Evolutionary conservation across 1,284 basidiomycete genomes (phyloP).

Genomic region (Cryptococcus neoformans): DNA sequence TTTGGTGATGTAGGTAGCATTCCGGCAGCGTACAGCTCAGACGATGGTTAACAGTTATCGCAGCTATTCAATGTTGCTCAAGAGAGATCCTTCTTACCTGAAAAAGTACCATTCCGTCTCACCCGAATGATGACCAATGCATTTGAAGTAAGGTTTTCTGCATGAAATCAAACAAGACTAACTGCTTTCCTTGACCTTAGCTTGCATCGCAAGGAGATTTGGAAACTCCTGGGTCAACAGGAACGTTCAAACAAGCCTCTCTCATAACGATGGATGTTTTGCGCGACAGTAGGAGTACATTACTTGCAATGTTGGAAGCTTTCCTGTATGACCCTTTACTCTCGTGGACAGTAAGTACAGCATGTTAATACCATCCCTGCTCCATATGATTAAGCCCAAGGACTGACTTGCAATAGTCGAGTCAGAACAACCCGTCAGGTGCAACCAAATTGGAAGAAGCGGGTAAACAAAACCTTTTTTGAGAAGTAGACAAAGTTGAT

Average conservation of each 20-base stretch:
- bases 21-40: too few relatives aligned
- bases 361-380: neutral
- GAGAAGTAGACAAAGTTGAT: too few relatives aligned
- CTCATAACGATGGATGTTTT: slow-evolving; percentile 37
- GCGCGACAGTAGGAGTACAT: slow-evolving; percentile 29
- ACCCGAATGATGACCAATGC: slow-evolving; percentile 47
- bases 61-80: slow-evolving; percentile 37
- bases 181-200: slow-evolving; percentile 5
- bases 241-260: slow-evolving; percentile 39
- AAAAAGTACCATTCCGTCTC: slow-evolving; percentile 44
- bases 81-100: slow-evolving; percentile 32
- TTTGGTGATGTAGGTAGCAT: slow-evolving; percentile 41
- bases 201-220: slow-evolving; percentile 31
- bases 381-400: neutral
- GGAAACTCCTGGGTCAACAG: slow-evolving; percentile 32
- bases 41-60: neutral
- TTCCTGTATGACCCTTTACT: slow-evolving; percentile 88
- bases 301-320: slow-evolving; percentile 51
- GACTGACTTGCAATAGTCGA: neutral
- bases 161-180: neutral
- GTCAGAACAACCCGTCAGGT: neutral
- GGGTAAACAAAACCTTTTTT: too few relatives aligned
- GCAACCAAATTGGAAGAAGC: too few relatives aligned
- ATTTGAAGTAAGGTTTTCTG: slow-evolving; percentile 28
- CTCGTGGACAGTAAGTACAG: slow-evolving; percentile 60